These are phyloP conservation scores for Halophytophthora batemanensis DNA, from an alignment of 352 stramenopile genomes.

Conservation along the genomic window DNA sequence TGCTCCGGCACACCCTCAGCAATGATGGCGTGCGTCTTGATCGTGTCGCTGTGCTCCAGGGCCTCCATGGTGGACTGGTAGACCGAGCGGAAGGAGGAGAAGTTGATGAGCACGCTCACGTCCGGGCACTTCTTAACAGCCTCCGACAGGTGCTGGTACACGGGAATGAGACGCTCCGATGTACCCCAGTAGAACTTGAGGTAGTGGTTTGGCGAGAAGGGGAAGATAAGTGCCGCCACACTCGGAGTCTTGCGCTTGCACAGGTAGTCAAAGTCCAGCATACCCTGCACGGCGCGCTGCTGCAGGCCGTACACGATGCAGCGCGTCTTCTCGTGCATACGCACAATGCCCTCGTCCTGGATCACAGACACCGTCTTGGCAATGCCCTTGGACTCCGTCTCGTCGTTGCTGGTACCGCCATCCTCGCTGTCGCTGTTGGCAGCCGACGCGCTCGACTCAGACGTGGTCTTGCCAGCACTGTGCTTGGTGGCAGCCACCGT, in stretches of 20 bases:
- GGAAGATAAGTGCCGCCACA: constrained; percentile 94
- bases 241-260: constrained; percentile 94
- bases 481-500: constrained; percentile 22
- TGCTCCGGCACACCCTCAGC: constrained; percentile 95
- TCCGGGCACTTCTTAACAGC: constrained; percentile 92
- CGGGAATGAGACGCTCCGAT: constrained; percentile 91
- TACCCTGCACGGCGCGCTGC: constrained; percentile 93
- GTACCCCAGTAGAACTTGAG: constrained; percentile 97
- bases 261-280: constrained; percentile 98
- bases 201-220: constrained; percentile 96
- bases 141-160: constrained; percentile 90
- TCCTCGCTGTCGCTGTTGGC: constrained; percentile 2
- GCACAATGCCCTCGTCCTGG: constrained; percentile 83
- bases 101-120: constrained; percentile 95
- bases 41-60: constrained; percentile 89
- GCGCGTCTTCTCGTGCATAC: constrained; percentile 84
- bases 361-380: constrained; percentile 42
- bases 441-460: constrained; percentile 12
- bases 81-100: constrained; percentile 96
- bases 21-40: constrained; percentile 97
- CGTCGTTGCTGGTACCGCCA: constrained; percentile 24
- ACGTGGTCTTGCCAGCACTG: constrained; percentile 21
- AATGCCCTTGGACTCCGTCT: constrained; percentile 27
- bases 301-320: constrained; percentile 96
- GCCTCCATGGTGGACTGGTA: constrained; percentile 94